Percentiles rank a stretch among this genome's conserved stretches.
Conservation (phyloP, 2,329 filamentous ascomycete genomes). For the Trichophyton simii region DNA sequence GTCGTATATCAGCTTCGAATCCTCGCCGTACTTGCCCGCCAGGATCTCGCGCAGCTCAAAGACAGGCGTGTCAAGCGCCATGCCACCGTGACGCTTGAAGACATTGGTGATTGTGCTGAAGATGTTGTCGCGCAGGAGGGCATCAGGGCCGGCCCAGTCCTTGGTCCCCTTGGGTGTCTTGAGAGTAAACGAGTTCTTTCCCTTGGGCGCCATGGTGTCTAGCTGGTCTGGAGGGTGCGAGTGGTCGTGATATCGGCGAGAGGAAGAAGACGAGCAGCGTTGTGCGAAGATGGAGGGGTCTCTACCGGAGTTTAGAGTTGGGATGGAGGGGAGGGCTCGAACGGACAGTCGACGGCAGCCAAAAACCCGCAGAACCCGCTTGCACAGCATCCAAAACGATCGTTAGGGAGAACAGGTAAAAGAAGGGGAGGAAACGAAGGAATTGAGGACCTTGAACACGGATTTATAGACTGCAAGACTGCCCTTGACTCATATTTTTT, state of each 20-base stretch:
- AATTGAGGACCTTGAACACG: neutral
- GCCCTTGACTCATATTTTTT: neutral
- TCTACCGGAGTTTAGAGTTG: neutral
- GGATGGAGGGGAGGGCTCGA: constrained; percentile 9
- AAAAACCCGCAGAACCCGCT: constrained; percentile 1
- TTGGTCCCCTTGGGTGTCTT: constrained; percentile 88
- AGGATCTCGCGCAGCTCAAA: constrained; percentile 82
- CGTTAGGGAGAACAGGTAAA: neutral
- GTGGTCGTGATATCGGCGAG: constrained; percentile 3
- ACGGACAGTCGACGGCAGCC: neutral
- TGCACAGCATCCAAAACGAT: neutral
- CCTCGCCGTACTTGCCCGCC: constrained; percentile 82
- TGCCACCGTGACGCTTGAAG: constrained; percentile 72
- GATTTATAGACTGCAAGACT: neutral
- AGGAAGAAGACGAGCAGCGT: neutral
- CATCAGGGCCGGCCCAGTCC: constrained; percentile 69
- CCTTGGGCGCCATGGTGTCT: constrained; percentile 19
- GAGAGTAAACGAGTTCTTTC: constrained; percentile 48
- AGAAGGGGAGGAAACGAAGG: neutral
- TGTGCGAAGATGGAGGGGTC: constrained; percentile 2
- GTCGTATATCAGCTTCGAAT: constrained; percentile 85
- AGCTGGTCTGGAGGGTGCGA: neutral
- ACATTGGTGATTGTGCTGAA: constrained; percentile 62
- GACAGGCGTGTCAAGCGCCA: constrained; percentile 67
- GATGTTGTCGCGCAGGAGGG: constrained; percentile 70